Evolutionary conservation across 352 stramenopile genomes (phyloP), one percentile per base, ranked within the genome.

Genomic region (Phytophthora melonis): DNA sequence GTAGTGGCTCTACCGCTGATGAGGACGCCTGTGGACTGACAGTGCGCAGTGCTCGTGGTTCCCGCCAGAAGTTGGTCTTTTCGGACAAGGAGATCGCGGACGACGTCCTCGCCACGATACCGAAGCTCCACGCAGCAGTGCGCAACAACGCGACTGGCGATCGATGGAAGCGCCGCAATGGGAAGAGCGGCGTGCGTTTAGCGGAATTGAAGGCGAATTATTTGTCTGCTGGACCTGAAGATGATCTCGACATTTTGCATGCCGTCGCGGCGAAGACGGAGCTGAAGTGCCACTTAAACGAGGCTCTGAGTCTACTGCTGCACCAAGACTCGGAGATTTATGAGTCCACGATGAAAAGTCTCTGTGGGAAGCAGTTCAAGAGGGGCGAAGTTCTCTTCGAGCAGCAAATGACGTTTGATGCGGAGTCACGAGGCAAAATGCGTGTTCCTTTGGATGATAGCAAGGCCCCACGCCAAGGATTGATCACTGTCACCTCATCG

Each of bases 241-340:
- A 86, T 39, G 80, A 87, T 32, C 23, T 72, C 16, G 78, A 85
- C 45, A 68, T 92, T 50, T 64, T 86, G 16, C 77, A 92, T 49
- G 82, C 79, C 0, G 41, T 84, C 1, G 72, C 86, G 27, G 82
- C 82, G 56, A 89, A 87, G 50, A 82, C 75, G 0, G 80, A 87
- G 71, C 68, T 93, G 18, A 68, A 63, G 0, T 91, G 80, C 60
- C 83, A 91, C 65, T 53, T 93, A 53, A 91, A 93, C 49, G 86
- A 93, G 30, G 82, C 86, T 18, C 60, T 91, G 39, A 91, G 81
- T 56, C 81, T 91, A 50, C 49, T 92, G 39, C 52, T 87, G 19
- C 75, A 86, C 27, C 73, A 74, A 27, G 72, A 90, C 18, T 82
- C 83, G 53, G 58, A 75, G 14, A 71, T 65, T 27, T 90, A 87